Base-by-base conservation (phyloP, 1,284 basidiomycete genomes). In the Porogramme epimiltina region DNA sequence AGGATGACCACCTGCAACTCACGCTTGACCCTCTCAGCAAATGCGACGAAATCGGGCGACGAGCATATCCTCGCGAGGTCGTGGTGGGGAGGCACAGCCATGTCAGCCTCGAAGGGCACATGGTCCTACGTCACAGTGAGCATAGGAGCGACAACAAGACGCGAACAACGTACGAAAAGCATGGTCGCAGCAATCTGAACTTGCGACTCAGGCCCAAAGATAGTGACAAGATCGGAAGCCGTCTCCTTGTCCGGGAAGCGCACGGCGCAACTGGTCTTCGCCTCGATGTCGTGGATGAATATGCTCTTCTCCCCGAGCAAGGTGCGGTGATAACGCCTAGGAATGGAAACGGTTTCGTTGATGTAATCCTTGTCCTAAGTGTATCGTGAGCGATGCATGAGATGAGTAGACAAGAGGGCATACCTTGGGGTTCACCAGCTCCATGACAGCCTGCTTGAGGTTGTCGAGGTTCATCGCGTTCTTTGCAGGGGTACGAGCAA, bases 181-280 rank as follows among this genome's bases (percentile, higher is more conserved):
- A 98, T 98, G 15, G 95, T 90, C 20, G 91, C 91, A 25, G 96
- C 95, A 62, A 98, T 95, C 70, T 96, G 93, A 15, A 98, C 92
- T 70, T 99, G 96, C 61, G 88, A 92, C 70, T 98, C 95, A 18
- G 96, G 96, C 2, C 96, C 96, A 68, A 95, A 98, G 63, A 99
- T 93, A 22, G 85, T 89, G 37, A 99, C 90, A 26, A 92, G 78
- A 63, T 96, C 94, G 40, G 91, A 94, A 3, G 93, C 95, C 5
- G 85, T 87, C 75, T 98, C 95, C 70, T 95, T 95, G 73, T 95
- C 93, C 3, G 96, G 95, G 80, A 98, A 98, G 44, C 92, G 88
- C 41, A 99, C 89, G 38, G 83, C 83, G 43, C 93, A 98, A 68
- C 95, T 97, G 15, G 95, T 98, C 80, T 98, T 98, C 50, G 83